Evolutionary conservation across 1,139 yeast species (phyloP).

Genomic region (Taiozyma sp.): DNA sequence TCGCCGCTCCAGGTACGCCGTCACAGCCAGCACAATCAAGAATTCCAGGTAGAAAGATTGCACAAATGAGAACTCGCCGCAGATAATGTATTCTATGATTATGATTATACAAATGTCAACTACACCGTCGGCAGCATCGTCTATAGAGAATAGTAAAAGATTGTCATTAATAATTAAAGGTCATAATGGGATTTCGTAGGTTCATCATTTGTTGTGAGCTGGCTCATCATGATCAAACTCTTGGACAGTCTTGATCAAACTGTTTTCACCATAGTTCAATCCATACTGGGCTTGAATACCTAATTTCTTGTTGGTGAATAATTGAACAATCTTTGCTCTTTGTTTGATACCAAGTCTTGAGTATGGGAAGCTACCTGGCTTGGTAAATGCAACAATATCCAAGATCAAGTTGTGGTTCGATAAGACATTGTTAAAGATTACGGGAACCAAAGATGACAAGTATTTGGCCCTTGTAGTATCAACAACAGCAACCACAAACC

Average conservation of each 20-base stretch:
- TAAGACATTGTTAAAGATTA: constrained; percentile 71
- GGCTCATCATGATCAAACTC: constrained; percentile 34
- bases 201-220: background rate
- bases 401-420: constrained; percentile 81
- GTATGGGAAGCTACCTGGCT: constrained; percentile 56
- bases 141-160: background rate
- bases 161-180: background rate
- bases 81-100: background rate
- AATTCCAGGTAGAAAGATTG: constrained; percentile 21
- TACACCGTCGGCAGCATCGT: background rate
- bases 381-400: constrained; percentile 80
- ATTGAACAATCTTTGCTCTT: constrained; percentile 57
- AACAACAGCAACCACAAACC: constrained; percentile 71
- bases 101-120: background rate
- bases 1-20: constrained; percentile 14
- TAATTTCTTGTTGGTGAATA: constrained; percentile 46
- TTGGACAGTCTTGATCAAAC: constrained; percentile 49
- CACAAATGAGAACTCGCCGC: constrained; percentile 24
- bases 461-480: constrained; percentile 50
- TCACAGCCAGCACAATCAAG: constrained; percentile 14
- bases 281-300: constrained; percentile 37
- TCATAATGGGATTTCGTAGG: background rate
- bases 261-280: constrained; percentile 60
- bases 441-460: constrained; percentile 74
- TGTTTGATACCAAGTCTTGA: constrained; percentile 74